phyloP scores from a whole-genome alignment of 371 early-diverging fungal genomes.

The Coemansia sp. region DNA sequence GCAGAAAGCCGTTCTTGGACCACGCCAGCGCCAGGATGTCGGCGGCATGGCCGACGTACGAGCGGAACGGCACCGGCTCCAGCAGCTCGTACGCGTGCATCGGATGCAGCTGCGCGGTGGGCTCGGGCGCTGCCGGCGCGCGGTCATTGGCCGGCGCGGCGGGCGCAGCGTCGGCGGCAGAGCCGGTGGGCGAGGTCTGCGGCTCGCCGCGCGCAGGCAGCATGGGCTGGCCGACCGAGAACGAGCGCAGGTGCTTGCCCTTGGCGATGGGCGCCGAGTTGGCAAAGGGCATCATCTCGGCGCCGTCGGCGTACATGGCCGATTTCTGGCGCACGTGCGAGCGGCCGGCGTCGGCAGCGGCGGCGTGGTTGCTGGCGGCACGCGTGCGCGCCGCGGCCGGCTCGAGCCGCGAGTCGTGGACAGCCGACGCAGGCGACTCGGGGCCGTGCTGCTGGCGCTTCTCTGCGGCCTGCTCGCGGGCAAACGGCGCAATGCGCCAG shows the following conservation, averaged over 20 bases:
- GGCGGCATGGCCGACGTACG: constrained; percentile 67
- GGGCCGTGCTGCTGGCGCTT: constrained; percentile 35
- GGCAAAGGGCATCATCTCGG: constrained; percentile 21
- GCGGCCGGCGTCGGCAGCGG: background rate
- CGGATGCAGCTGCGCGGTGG: constrained; percentile 29
- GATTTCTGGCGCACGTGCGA: constrained; percentile 13
- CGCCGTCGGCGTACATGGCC: background rate
- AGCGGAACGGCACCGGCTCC: constrained; percentile 62
- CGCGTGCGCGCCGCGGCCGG: background rate
- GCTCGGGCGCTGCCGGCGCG: background rate
- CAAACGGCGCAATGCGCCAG: constrained; percentile 62
- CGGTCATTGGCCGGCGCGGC: background rate
- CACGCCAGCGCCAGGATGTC: constrained; percentile 80
- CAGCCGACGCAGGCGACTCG: constrained; percentile 4
- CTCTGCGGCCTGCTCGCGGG: constrained; percentile 40
- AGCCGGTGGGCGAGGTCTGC: background rate
- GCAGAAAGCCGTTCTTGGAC: constrained; percentile 80
- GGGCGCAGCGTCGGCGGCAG: background rate
- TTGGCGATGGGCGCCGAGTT: constrained; percentile 41
- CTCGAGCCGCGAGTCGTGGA: background rate
- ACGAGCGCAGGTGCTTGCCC: constrained; percentile 34
- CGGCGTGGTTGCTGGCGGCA: background rate
- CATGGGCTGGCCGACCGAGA: constrained; percentile 23
- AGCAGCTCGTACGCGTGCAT: constrained; percentile 59
- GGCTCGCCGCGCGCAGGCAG: background rate